These are phyloP conservation scores for Coccomyxa subellipsoidea DNA, from an alignment of 163 green algal species.

Conservation along the genomic window DNA sequence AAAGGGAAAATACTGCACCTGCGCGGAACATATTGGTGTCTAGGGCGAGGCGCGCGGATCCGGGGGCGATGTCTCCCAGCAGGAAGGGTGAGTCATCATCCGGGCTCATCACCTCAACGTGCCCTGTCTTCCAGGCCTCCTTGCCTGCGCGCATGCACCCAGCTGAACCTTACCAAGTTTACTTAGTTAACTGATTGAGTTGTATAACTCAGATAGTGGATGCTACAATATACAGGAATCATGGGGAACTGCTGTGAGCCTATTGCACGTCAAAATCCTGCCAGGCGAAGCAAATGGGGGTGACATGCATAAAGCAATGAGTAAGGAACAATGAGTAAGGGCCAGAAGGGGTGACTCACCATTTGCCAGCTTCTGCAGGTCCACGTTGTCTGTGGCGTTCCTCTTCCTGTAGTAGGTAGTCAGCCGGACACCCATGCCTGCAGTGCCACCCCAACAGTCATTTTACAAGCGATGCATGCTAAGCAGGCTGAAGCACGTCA, in stretches of 20 bases:
- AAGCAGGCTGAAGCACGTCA: too few relatives aligned
- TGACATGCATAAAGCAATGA: too few relatives aligned
- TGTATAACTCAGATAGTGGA: too few relatives aligned
- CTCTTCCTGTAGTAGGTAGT: slow-evolving; percentile 77
- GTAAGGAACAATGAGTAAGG: too few relatives aligned
- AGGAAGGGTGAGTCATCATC: slow-evolving; percentile 76
- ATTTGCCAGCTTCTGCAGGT: slow-evolving; percentile 35
- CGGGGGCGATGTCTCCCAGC: slow-evolving; percentile 59
- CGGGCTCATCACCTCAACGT: slow-evolving; percentile 46
- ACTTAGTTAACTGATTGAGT: too few relatives aligned
- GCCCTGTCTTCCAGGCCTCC: slow-evolving; percentile 38
- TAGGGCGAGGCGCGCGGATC: slow-evolving; percentile 46
- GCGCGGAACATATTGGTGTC: slow-evolving; percentile 74
- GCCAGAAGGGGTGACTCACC: neutral
- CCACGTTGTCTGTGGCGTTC: slow-evolving; percentile 31
- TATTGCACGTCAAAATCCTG: too few relatives aligned
- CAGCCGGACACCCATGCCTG: slow-evolving; percentile 80
- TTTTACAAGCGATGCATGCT: neutral
- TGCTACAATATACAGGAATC: too few relatives aligned
- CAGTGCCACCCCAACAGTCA: neutral
- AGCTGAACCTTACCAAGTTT: neutral
- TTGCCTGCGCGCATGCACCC: slow-evolving; percentile 11
- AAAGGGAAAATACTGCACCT: slow-evolving; percentile 25
- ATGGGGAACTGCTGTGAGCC: too few relatives aligned
- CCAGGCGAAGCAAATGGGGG: too few relatives aligned